These are phyloP conservation scores for Carpinus fangiana DNA, from an alignment of 306 rosid genomes.

Conservation along the genomic window DNA sequence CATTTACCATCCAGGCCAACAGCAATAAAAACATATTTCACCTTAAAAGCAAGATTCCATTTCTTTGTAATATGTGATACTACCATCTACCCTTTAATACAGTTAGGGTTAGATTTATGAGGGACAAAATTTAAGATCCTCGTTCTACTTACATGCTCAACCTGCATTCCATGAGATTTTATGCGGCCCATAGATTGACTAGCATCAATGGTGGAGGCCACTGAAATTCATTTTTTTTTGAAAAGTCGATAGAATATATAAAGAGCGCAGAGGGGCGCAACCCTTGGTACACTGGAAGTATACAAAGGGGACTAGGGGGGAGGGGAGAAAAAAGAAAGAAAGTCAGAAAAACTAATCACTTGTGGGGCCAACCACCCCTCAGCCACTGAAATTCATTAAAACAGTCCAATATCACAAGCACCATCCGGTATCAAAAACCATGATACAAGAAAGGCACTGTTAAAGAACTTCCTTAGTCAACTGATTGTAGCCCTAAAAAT, in stretches of 20 bases:
- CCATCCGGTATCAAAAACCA: neutral
- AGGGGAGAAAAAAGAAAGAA: no score
- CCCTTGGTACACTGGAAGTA: no score
- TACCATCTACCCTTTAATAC: neutral
- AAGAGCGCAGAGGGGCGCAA: no score
- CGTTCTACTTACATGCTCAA: neutral
- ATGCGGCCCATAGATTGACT: neutral
- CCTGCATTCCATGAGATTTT: neutral
- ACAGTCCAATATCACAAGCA: neutral
- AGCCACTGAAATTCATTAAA: neutral
- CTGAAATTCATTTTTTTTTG: neutral
- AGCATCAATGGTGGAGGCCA: neutral
- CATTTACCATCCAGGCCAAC: constrained; percentile 10
- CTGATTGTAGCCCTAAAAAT: neutral
- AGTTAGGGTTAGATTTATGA: neutral
- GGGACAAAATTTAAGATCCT: neutral
- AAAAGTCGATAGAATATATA: no score
- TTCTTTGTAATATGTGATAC: neutral
- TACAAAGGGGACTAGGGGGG: no score
- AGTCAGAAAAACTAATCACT: no score
- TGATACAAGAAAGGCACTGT: neutral
- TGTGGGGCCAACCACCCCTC: no score
- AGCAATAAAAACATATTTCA: neutral
- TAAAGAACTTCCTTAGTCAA: neutral
- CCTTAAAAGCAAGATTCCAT: neutral